Conservation (phyloP, 1,139 yeast species). For the Suhomyces chickasaworum region DNA sequence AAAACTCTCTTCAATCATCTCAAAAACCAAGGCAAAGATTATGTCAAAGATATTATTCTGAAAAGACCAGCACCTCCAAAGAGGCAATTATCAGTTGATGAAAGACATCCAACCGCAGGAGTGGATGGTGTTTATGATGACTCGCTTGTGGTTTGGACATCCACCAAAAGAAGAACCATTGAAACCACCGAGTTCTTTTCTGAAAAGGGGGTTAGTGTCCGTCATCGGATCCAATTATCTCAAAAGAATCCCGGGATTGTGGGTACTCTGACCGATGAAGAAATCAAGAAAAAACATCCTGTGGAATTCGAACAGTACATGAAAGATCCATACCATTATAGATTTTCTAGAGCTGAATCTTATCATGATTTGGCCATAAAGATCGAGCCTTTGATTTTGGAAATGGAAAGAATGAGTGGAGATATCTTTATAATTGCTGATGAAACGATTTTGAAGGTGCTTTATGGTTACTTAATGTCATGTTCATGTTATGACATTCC, state of each 20-base stretch:
- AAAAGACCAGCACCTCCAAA: conserved; percentile 20
- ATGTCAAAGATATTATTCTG: conserved; percentile 21
- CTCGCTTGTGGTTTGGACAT: conserved; percentile 85
- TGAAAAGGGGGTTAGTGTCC: conserved; percentile 53
- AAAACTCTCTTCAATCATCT: conserved; percentile 41
- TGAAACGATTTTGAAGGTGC: conserved; percentile 82
- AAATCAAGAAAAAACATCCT: conserved; percentile 63
- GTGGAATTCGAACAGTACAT: conserved; percentile 65
- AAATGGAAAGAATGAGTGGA: conserved; percentile 88
- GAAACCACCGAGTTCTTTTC: conserved; percentile 75
- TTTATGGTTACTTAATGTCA: conserved; percentile 94
- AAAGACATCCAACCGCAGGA: conserved; percentile 49
- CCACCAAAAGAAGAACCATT: conserved; percentile 80
- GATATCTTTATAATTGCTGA: conserved; percentile 91
- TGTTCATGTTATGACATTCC: conserved; percentile 88
- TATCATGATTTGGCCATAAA: conserved; percentile 95
- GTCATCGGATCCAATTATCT: conserved; percentile 79
- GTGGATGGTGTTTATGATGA: conserved; percentile 51
- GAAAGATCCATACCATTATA: conserved; percentile 86
- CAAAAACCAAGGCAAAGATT: conserved; percentile 33
- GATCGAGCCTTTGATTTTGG: conserved; percentile 88
- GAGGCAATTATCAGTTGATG: conserved; percentile 25
- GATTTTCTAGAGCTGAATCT: conserved; percentile 91
- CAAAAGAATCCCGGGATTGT: conserved; percentile 92
- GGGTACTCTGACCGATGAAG: conserved; percentile 64